Evolutionary conservation across 768 basidiomycete species (phyloP), one percentile per base, ranked within the genome.

Genomic region (Suillus weaverae): DNA sequence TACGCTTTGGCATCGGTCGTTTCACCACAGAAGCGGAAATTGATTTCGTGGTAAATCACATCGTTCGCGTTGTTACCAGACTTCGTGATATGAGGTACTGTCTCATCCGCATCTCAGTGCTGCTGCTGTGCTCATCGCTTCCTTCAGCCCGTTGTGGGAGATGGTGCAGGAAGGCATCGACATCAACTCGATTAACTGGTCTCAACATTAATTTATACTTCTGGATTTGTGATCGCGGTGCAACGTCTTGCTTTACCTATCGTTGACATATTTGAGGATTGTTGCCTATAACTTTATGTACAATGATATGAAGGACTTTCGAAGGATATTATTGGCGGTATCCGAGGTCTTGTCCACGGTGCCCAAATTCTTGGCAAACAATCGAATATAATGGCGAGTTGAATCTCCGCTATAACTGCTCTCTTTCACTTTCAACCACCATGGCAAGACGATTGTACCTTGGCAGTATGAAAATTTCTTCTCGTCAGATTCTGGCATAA

Each of bases 151-250:
- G 39, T 79, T 99, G 62, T 99, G 97, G 97, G 97, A 99, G 80
- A 98, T 99, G 96, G 96, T 99, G 18, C 95, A 97, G 79, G 97
- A 99, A 75, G 97, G 97, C 50, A 96, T 99, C 65, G 97, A 99
- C 76, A 86, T 99, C 70, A 95, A 89, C 73, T 84, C 91, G 20
- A 99, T 99, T 74, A 86, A 98, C 78, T 98, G 96, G 96, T 91
- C 92, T 54, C 92, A 83, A 63, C 83, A 84, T 68, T 85, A 76
- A 79, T 61, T 57, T 64, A 61, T 62, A 56, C 16, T 57, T 32
- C 61, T 32, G 60, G n/a, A 61, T 26, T 11, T 20, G 13, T 61
- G 10, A 20, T 53, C 2, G 10, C 6, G 32, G 20, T 20, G 33
- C 53, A 50, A 33, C 16, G 18, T 35, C n/a, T 20, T 20, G 33